Base-by-base conservation (phyloP, 805 yeast species). In the Yarrowia sp. region DNA sequence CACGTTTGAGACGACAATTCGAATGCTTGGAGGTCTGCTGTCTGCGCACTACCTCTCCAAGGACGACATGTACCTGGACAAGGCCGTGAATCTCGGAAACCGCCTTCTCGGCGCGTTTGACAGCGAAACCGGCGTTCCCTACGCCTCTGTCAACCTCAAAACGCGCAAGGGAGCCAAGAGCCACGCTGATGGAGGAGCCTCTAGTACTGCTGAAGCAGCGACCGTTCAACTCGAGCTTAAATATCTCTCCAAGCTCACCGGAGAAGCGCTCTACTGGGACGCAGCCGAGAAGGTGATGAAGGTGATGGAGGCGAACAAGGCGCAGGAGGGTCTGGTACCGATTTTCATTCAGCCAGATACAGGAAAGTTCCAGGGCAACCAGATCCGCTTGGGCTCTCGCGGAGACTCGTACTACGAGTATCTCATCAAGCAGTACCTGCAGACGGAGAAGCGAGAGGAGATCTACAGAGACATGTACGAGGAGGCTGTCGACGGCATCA, bases 381-480 rank as follows among this genome's bases (percentile, higher is more conserved):
- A 81, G 60, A 89, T 93, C 64, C 81, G 97, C 65, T 76, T 92
- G 62, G 97, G 97, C 0, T 87, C 96, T 0, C 80, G 97, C 67
- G 97, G 97, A 51, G 97, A 91, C 73, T 89, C 97, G 0, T 92
- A 91, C 72, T 91, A 92, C 70, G 97, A 92, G 74, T 90, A 90
- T 71, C 76, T 92, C 46, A 77, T 91, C 66, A 91, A 91, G 72
- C 97, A 90, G 73, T 89, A 87, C 69, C 74, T 92, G 66, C 92
- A 88, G 72, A 90, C 97, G 1, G 79, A 79, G 62, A 81, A 82
- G 69, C 72, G 77, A 64, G 88, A 84, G 66, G 73, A 74, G 1
- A 70, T 87, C 10, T 91, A 90, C 73, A 76, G 84, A 68, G 81
- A 82, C 13, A 83, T 91, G 86, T 92, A 90, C 73, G 81, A 84